These are phyloP conservation scores for Rhodotorula sp. DNA, from an alignment of 1,284 basidiomycete genomes.

Conservation along the genomic window DNA sequence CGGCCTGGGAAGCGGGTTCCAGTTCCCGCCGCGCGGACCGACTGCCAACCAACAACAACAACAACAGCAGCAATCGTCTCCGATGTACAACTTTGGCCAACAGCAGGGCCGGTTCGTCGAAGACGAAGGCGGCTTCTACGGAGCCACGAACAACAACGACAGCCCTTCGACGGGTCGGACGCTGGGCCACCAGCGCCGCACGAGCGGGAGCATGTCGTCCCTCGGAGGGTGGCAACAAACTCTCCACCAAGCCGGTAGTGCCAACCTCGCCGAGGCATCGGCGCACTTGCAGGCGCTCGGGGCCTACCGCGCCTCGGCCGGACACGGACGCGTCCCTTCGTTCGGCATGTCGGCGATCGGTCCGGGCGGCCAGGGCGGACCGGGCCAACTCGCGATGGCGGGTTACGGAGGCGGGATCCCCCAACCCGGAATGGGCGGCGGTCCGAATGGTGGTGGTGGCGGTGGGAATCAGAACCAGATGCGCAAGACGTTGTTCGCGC, in stretches of 20 bases:
- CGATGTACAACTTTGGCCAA: neutral
- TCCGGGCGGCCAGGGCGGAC: constrained; percentile 28
- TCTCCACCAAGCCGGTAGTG: constrained; percentile 20
- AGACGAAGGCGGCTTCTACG: neutral
- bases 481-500: constrained; percentile 97
- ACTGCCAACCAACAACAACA: neutral
- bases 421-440: constrained; percentile 54
- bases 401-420: constrained; percentile 74
- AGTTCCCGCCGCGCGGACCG: constrained; percentile 19
- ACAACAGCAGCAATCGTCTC: constrained; percentile 1
- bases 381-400: constrained; percentile 61
- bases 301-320: constrained; percentile 92
- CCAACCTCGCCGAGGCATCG: constrained; percentile 58
- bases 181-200: constrained; percentile 26
- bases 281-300: constrained; percentile 94
- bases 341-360: constrained; percentile 84
- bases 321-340: constrained; percentile 94
- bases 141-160: neutral
- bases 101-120: neutral
- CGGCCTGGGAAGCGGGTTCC: constrained; percentile 21
- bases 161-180: constrained; percentile 5
- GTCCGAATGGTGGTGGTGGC: constrained; percentile 49
- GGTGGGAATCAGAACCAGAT: constrained; percentile 62
- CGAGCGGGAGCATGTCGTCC: constrained; percentile 36
- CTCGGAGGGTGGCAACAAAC: constrained; percentile 31